Percentiles rank a stretch among this genome's conserved stretches.
Conservation (phyloP, 176 grass and related monocot species). For the Rhynchospora breviuscula region DNA sequence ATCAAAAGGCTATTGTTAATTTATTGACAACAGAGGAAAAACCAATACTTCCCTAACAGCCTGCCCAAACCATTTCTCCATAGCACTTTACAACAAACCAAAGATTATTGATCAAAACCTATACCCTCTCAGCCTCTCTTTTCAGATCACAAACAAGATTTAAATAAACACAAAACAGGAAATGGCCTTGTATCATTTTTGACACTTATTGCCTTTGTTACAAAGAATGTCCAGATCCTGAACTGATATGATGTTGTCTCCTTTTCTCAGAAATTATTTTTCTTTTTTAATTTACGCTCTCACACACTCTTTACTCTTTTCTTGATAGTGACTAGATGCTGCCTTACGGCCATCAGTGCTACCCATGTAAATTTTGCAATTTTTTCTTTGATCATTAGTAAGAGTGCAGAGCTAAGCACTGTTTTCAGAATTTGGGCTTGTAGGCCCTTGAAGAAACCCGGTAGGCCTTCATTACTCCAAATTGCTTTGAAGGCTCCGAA, state of each 20-base stretch:
- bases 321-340: conserved; percentile 49
- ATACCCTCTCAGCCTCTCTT: conserved; percentile 9
- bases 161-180: conserved; percentile 5
- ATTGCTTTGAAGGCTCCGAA: conserved; percentile 61
- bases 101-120: conserved; percentile 10
- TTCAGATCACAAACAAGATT: conserved; percentile 4
- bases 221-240: conserved; percentile 19
- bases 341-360: conserved; percentile 58
- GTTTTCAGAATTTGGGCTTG: conserved; percentile 94
- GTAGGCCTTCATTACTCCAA: conserved; percentile 83
- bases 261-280: neutral
- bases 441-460: conserved; percentile 91
- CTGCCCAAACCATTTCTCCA: neutral
- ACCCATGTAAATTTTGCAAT: conserved; percentile 89
- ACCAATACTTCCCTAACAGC: neutral
- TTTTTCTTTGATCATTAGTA: conserved; percentile 99
- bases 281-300: neutral
- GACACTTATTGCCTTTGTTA: conserved; percentile 23
- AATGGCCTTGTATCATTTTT: conserved; percentile 1
- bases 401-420: conserved; percentile 86
- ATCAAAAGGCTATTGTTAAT: neutral
- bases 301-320: conserved; percentile 63
- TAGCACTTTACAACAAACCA: neutral
- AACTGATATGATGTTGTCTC: neutral
- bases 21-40: conserved; percentile 1